A percentile compares a stretch with the other conserved stretches of the same genome.
Evolutionary conservation across 495 filamentous ascomycete species (phyloP).

Genomic region (Saxophila tyrrhenica): DNA sequence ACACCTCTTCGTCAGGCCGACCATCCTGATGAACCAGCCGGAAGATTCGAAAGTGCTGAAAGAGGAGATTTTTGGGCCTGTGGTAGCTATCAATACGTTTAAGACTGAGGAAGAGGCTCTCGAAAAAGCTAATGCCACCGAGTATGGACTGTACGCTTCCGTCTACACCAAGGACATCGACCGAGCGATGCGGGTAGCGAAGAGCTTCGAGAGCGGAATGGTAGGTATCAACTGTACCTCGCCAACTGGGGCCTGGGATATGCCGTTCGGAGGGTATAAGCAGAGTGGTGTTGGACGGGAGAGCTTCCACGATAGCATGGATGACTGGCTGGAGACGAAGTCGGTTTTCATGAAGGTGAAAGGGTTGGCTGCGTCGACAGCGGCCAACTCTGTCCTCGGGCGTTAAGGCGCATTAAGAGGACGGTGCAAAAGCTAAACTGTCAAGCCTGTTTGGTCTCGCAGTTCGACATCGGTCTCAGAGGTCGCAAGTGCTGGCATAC

Average conservation of each 20-base stretch:
- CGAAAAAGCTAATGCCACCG: conserved; percentile 20
- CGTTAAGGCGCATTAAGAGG: too few species aligned
- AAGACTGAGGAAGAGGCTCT: conserved; percentile 23
- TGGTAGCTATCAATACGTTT: conserved; percentile 21
- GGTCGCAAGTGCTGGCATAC: too few species aligned
- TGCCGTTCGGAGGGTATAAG: conserved; percentile 43
- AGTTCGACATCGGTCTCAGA: too few species aligned
- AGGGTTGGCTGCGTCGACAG: not conserved
- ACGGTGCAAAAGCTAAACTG: too few species aligned
- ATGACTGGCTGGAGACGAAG: conserved; percentile 38
- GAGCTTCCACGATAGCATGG: conserved; percentile 33
- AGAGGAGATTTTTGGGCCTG: conserved; percentile 26
- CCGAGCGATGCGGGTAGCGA: conserved; percentile 37
- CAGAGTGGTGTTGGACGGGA: conserved; percentile 39
- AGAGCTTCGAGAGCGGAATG: conserved; percentile 38
- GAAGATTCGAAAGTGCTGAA: not conserved
- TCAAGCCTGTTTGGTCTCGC: too few species aligned
- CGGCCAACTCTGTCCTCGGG: not conserved
- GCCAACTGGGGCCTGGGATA: conserved; percentile 3
- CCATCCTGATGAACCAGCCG: conserved; percentile 11
- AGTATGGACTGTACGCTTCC: conserved; percentile 30
- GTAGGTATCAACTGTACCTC: conserved; percentile 41
- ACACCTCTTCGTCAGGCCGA: conserved; percentile 17
- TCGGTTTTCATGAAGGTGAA: conserved; percentile 33
- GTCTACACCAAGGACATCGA: conserved; percentile 44